Percentiles rank a stretch among this genome's conserved stretches.
Evolutionary conservation across 495 filamentous ascomycete species (phyloP).

Genomic region (Cladorrhinum samala): DNA sequence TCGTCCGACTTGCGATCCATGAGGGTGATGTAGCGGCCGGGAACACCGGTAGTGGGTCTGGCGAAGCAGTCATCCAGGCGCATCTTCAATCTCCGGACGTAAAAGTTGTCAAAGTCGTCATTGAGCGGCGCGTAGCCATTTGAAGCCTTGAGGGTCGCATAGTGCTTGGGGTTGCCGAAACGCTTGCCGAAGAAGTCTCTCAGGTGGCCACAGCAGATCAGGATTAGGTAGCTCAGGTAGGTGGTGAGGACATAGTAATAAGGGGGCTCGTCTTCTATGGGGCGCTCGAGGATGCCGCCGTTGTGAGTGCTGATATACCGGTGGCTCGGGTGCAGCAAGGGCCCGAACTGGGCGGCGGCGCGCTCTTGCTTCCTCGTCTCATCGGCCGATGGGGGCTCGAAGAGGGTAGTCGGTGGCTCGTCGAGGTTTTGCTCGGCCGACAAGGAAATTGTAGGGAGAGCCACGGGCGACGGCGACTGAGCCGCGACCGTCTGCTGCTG

Average conservation of each 20-base stretch:
- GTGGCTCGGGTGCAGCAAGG: conserved; percentile 71
- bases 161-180: conserved; percentile 71
- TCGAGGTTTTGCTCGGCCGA: conserved; percentile 72
- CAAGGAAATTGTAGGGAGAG: conserved; percentile 85
- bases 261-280: conserved; percentile 89
- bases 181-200: conserved; percentile 97
- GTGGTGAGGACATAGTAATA: conserved; percentile 96
- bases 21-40: conserved; percentile 86
- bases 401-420: conserved; percentile 70
- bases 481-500: conserved; percentile 55
- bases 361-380: conserved; percentile 69
- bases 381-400: conserved; percentile 83
- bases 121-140: conserved; percentile 97
- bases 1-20: conserved; percentile 83
- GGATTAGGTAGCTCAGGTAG: conserved; percentile 92
- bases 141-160: conserved; percentile 70
- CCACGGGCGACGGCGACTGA: conserved; percentile 54
- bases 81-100: conserved; percentile 84
- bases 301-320: conserved; percentile 75
- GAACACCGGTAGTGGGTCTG: conserved; percentile 85
- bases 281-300: conserved; percentile 69
- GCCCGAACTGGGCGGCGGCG: conserved; percentile 87
- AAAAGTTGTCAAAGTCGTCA: conserved; percentile 98
- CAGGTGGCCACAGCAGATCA: conserved; percentile 92
- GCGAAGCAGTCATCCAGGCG: conserved; percentile 96